phyloP scores from a whole-genome alignment of 139 green algal species.

The Spirogloea muscicola region DNA sequence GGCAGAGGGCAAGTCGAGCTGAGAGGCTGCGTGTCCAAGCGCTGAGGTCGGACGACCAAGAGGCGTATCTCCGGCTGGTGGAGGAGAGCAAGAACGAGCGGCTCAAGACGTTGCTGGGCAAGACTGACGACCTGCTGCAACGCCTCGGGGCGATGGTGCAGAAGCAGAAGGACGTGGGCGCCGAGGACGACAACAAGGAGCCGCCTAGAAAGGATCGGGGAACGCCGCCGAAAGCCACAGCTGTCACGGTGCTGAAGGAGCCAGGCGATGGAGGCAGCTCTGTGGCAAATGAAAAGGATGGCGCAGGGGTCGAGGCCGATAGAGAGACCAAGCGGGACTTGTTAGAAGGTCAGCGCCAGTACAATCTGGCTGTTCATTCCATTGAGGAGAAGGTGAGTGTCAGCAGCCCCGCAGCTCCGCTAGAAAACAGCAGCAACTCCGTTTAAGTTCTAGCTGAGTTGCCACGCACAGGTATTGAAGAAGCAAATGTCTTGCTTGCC shows the following conservation, averaged over 20 bases:
- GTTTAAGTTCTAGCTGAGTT: too few relatives aligned
- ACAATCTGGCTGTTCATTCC: constrained; percentile 37
- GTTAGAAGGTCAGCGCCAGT: constrained; percentile 39
- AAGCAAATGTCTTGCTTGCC: too few relatives aligned
- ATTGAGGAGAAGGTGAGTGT: constrained; percentile 50
- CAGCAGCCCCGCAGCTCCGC: too few relatives aligned
- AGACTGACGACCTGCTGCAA: constrained; percentile 93
- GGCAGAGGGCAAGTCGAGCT: constrained; percentile 22
- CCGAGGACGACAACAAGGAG: background rate
- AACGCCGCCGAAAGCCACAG: too few relatives aligned
- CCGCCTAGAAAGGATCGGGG: too few relatives aligned
- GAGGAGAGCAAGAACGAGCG: constrained; percentile 51
- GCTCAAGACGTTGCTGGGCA: constrained; percentile 55
- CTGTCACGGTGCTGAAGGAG: too few relatives aligned
- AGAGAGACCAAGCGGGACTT: constrained; percentile 36
- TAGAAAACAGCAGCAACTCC: too few relatives aligned
- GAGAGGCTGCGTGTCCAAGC: constrained; percentile 50
- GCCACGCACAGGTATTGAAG: too few relatives aligned
- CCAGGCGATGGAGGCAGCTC: too few relatives aligned
- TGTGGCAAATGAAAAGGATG: too few relatives aligned
- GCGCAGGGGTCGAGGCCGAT: too few relatives aligned
- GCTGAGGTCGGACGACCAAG: constrained; percentile 70
- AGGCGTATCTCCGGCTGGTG: constrained; percentile 71
- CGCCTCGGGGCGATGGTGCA: constrained; percentile 64
- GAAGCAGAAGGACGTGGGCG: constrained; percentile 33